Conservation (phyloP, 768 basidiomycete species). For the Mycena haematopus region DNA sequence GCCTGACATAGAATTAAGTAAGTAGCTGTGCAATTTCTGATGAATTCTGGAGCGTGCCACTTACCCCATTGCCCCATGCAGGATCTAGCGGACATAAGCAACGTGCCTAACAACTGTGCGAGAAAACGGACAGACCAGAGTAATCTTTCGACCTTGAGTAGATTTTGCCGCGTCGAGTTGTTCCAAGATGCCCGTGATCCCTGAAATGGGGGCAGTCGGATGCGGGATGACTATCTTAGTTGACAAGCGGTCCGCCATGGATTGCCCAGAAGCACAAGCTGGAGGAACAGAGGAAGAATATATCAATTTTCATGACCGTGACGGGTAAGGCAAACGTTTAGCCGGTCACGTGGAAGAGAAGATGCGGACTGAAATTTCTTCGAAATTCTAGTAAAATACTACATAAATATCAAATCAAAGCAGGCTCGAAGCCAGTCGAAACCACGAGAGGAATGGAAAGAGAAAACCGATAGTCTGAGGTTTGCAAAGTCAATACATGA, state of each 20-base stretch:
- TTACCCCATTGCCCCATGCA: conserved; percentile 83
- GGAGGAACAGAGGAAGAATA: neutral
- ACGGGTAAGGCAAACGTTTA: neutral
- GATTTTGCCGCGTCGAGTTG: conserved; percentile 57
- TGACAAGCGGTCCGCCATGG: conserved; percentile 43
- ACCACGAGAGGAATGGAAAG: too few relatives aligned
- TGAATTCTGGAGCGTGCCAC: conserved; percentile 28
- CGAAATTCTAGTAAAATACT: too few relatives aligned
- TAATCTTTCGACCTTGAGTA: conserved; percentile 65
- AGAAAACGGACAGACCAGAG: conserved; percentile 57
- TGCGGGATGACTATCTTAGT: conserved; percentile 64
- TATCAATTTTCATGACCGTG: neutral
- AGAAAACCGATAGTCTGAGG: too few relatives aligned
- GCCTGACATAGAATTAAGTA: conserved; percentile 50
- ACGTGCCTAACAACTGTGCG: conserved; percentile 19
- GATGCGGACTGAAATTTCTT: too few relatives aligned
- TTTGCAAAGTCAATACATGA: too few relatives aligned
- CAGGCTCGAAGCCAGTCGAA: too few relatives aligned
- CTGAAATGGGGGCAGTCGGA: conserved; percentile 39
- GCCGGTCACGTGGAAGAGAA: conserved; percentile 15
- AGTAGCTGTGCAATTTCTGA: conserved; percentile 32
- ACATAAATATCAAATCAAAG: too few relatives aligned
- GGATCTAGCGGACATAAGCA: conserved; percentile 54
- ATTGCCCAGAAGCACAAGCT: neutral
- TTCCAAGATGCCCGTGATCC: conserved; percentile 66